Percentiles rank a stretch among this genome's conserved stretches.
phyloP scores from a whole-genome alignment of 2,329 filamentous ascomycete genomes.

The Taxawa tesnikishii region DNA sequence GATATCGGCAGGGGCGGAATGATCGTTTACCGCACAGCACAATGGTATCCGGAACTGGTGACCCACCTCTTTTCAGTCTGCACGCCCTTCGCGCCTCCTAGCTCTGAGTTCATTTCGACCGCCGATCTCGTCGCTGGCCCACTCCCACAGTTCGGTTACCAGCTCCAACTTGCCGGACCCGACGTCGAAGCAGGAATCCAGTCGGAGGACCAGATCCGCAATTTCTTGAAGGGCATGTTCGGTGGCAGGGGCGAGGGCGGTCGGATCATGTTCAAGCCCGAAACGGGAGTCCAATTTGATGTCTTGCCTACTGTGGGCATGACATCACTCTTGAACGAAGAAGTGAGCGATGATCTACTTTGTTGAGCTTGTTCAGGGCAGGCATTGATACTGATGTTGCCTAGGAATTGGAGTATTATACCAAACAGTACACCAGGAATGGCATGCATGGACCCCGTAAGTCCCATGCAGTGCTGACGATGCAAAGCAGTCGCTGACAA shows the following conservation, averaged over 20 bases:
- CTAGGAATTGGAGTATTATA: constrained; percentile 64
- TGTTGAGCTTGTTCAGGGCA: background rate
- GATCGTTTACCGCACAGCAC: constrained; percentile 60
- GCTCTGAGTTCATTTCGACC: constrained; percentile 31
- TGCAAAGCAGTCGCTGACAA: too few species aligned
- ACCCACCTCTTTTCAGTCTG: constrained; percentile 67
- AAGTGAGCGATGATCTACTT: constrained; percentile 32
- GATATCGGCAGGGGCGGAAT: constrained; percentile 50
- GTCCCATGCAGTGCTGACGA: too few species aligned
- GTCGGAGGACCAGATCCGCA: constrained; percentile 42
- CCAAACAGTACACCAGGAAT: constrained; percentile 54
- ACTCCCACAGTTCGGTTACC: constrained; percentile 67
- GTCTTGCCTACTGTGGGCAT: constrained; percentile 45
- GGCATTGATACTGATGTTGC: background rate
- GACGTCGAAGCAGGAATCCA: constrained; percentile 32
- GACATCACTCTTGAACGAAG: constrained; percentile 48
- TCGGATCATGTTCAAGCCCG: constrained; percentile 45
- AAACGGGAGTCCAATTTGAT: constrained; percentile 52
- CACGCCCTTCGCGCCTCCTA: constrained; percentile 49
- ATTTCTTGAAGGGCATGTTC: constrained; percentile 61
- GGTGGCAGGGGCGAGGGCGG: constrained; percentile 49
- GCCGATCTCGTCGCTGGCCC: constrained; percentile 45
- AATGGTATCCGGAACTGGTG: constrained; percentile 62
- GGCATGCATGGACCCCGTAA: constrained; percentile 63
- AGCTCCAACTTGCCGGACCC: constrained; percentile 63